Percentiles rank a stretch among this genome's conserved stretches.
phyloP scores from a whole-genome alignment of 441 rosid genomes.

The Rhodomyrtus psidioides region DNA sequence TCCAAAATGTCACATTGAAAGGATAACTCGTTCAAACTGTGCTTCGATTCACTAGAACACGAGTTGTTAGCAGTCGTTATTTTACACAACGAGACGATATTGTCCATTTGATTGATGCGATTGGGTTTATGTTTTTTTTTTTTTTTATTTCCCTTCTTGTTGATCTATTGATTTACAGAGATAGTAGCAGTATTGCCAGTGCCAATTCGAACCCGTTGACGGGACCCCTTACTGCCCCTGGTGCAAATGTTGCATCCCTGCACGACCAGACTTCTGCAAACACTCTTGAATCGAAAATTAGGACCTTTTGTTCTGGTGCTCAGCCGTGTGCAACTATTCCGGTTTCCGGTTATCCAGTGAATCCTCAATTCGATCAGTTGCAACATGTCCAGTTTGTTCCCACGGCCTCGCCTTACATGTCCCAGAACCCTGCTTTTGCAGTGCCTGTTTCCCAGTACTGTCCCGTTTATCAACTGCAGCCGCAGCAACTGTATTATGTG shows the following conservation, averaged over 20 bases:
- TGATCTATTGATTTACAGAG: slow-evolving; percentile 17
- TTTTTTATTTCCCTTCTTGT: not conserved
- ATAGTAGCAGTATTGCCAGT: slow-evolving; percentile 9
- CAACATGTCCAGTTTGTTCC: slow-evolving; percentile 34
- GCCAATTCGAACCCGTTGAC: slow-evolving; percentile 9
- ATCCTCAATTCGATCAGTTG: slow-evolving; percentile 30
- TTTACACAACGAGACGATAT: not conserved
- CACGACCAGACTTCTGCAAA: slow-evolving; percentile 22
- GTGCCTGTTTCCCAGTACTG: slow-evolving; percentile 29
- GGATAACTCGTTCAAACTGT: not conserved
- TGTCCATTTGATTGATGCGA: not conserved
- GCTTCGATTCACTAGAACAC: not conserved
- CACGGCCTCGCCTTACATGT: slow-evolving; percentile 18
- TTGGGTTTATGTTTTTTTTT: not conserved
- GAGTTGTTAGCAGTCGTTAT: not conserved
- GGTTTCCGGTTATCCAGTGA: slow-evolving; percentile 30
- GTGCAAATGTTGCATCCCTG: slow-evolving; percentile 8
- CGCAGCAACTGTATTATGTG: slow-evolving; percentile 28
- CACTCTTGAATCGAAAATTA: slow-evolving; percentile 18
- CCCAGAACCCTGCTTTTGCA: slow-evolving; percentile 23
- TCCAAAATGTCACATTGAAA: not conserved
- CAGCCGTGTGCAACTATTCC: slow-evolving; percentile 27
- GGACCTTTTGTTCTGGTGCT: slow-evolving; percentile 11
- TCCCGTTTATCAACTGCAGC: slow-evolving; percentile 26
- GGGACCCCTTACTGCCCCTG: slow-evolving; percentile 21